These are phyloP conservation scores for Ephemerocybe angulata DNA, from an alignment of 768 basidiomycete genomes.

Conservation along the genomic window DNA sequence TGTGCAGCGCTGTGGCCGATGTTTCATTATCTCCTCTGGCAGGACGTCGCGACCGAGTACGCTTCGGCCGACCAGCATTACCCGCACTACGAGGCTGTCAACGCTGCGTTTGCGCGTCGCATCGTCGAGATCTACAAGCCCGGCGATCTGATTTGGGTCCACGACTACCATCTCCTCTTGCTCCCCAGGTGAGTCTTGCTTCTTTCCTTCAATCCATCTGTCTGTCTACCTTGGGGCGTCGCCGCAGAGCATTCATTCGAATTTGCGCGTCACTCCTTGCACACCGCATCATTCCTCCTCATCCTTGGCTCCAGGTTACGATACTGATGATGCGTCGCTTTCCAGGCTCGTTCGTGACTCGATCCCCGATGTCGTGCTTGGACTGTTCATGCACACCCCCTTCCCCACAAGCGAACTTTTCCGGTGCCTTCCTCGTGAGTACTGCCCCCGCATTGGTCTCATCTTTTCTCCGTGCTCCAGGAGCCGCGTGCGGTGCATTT, in stretches of 20 bases:
- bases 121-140: slow-evolving; percentile 75
- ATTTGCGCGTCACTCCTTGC: too few relatives aligned
- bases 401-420: slow-evolving; percentile 98
- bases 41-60: slow-evolving; percentile 89
- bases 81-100: slow-evolving; percentile 76
- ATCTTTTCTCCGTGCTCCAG: not conserved
- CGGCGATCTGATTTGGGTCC: slow-evolving; percentile 92
- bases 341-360: slow-evolving; percentile 66
- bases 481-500: too few relatives aligned
- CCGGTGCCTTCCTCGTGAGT: slow-evolving; percentile 83
- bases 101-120: slow-evolving; percentile 72
- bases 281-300: not conserved
- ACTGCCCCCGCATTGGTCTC: not conserved
- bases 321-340: not conserved
- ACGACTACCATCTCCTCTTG: slow-evolving; percentile 95
- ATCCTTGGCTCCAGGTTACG: too few relatives aligned
- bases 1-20: slow-evolving; percentile 86
- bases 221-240: not conserved
- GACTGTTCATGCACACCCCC: slow-evolving; percentile 95
- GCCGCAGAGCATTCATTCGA: too few relatives aligned
- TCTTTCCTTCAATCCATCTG: not conserved
- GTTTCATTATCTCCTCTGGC: slow-evolving; percentile 98
- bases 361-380: slow-evolving; percentile 67
- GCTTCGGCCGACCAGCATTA: slow-evolving; percentile 84
- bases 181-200: slow-evolving; percentile 53